phyloP scores from a whole-genome alignment of 108 stramenopile genomes.

The Skeletonema potamos region DNA sequence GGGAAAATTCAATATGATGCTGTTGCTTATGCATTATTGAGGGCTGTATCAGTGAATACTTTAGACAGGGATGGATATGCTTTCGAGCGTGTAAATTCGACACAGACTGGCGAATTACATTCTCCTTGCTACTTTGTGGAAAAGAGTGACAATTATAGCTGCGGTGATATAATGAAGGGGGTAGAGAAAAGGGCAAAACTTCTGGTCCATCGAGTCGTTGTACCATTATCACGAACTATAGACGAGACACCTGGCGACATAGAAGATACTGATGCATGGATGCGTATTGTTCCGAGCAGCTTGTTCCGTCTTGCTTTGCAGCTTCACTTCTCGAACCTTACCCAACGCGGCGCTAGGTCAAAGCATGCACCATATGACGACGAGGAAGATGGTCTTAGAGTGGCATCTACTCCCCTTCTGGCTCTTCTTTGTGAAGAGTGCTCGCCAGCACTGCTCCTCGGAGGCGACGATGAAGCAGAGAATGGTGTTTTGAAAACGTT shows the following conservation, averaged over 20 bases:
- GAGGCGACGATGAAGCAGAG: conserved; percentile 41
- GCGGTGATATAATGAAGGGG: neutral
- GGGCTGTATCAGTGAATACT: conserved; percentile 36
- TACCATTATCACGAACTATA: conserved; percentile 8
- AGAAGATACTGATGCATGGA: neutral
- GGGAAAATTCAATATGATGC: neutral
- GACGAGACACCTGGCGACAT: neutral
- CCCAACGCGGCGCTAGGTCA: neutral
- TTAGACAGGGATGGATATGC: conserved; percentile 45
- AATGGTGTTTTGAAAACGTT: conserved; percentile 32
- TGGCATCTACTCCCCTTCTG: conserved; percentile 57
- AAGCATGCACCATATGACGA: neutral
- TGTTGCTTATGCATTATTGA: conserved; percentile 39
- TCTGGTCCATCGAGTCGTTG: conserved; percentile 1
- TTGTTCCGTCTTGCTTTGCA: conserved; percentile 33
- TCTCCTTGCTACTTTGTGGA: neutral
- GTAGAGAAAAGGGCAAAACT: conserved; percentile 4
- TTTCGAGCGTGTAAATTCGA: neutral
- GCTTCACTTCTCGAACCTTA: conserved; percentile 22
- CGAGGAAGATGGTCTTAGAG: neutral
- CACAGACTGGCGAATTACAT: neutral
- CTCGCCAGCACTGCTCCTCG: conserved; percentile 54
- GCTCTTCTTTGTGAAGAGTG: conserved; percentile 64
- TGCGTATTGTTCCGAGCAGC: conserved; percentile 18
- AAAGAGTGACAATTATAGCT: neutral